These are phyloP conservation scores for Fusarium aywerte DNA, from an alignment of 2,329 filamentous ascomycete genomes.

Conservation along the genomic window DNA sequence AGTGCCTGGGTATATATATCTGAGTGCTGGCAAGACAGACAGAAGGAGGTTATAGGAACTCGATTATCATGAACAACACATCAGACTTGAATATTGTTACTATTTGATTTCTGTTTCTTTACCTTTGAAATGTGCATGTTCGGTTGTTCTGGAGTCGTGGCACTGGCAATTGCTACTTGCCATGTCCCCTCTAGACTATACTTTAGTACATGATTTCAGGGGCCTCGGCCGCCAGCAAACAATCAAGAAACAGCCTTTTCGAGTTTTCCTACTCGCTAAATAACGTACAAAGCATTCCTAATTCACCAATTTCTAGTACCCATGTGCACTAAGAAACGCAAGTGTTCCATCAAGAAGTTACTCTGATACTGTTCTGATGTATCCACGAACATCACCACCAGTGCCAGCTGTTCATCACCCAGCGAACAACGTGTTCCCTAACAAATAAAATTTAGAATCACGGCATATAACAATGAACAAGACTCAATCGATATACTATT, in stretches of 20 bases:
- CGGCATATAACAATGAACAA: background rate
- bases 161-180: background rate
- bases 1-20: background rate
- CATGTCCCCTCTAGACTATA: slow-evolving; percentile 8
- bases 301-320: rapidly evolving
- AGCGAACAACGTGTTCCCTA: background rate
- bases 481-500: background rate
- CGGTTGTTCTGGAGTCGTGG: background rate
- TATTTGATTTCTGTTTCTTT: too few relatives aligned
- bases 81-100: too few relatives aligned
- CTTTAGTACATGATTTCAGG: slow-evolving; percentile 1
- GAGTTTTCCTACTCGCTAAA: background rate
- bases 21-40: background rate
- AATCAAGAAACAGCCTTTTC: background rate
- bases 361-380: slow-evolving; percentile 1
- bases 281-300: background rate
- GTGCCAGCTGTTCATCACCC: background rate
- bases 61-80: background rate
- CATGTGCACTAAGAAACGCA: background rate
- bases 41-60: slow-evolving; percentile 5
- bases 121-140: background rate
- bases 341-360: background rate
- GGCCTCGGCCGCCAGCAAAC: slow-evolving; percentile 10
- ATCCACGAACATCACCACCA: background rate
- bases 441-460: background rate